These are phyloP conservation scores for Bacidia gigantensis DNA, from an alignment of 495 filamentous ascomycete species.

Conservation along the genomic window DNA sequence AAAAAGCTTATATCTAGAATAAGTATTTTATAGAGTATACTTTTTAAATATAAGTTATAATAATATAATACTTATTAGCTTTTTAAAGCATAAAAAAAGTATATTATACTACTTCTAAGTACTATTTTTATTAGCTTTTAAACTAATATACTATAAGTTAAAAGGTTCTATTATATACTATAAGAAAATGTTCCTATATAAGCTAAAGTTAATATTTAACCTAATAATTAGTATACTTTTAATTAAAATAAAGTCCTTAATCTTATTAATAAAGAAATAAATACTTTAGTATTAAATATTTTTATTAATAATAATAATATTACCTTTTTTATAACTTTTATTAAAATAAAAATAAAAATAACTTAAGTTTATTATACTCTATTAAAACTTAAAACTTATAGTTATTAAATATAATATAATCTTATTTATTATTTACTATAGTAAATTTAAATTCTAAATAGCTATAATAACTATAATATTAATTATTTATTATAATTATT, in stretches of 20 bases:
- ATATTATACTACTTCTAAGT: background rate
- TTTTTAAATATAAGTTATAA: no score
- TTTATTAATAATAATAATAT: background rate
- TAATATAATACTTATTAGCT: background rate
- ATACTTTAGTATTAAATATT: background rate
- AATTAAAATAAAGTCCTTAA: background rate
- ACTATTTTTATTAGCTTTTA: background rate
- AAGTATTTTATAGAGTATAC: no score
- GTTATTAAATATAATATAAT: constrained; percentile 3
- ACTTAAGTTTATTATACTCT: background rate
- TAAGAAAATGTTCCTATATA: background rate
- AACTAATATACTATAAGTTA: background rate
- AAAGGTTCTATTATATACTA: background rate
- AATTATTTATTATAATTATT: background rate
- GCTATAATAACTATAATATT: background rate
- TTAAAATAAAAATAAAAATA: background rate
- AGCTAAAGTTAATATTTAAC: background rate
- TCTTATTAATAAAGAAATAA: background rate
- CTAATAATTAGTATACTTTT: background rate
- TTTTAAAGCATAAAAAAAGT: background rate
- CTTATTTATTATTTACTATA: background rate
- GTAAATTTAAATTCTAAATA: background rate
- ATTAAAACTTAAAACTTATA: background rate
- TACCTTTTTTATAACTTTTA: background rate
- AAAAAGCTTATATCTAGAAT: no score